A percentile compares a stretch with the other conserved stretches of the same genome.
These are phyloP conservation scores for Jamesozyma gamospora DNA, from an alignment of 805 yeast genomes.

Conservation along the genomic window DNA sequence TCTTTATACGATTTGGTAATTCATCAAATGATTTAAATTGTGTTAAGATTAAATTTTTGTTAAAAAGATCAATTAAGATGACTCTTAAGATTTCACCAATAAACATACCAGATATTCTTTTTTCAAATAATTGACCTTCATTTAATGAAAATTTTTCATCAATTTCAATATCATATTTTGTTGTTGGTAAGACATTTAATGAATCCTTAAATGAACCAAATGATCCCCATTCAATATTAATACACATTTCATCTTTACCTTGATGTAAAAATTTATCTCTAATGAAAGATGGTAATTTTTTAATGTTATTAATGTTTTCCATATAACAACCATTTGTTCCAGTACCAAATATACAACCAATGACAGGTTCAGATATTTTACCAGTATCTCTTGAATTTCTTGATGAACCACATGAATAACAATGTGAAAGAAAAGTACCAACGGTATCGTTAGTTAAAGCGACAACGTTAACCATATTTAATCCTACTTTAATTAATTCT, in stretches of 20 bases:
- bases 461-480: constrained; percentile 56
- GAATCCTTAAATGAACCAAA: constrained; percentile 93
- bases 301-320: constrained; percentile 65
- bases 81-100: constrained; percentile 82
- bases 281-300: constrained; percentile 51
- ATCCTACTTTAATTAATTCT: constrained; percentile 48
- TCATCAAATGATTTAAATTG: constrained; percentile 37
- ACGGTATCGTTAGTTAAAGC: constrained; percentile 95
- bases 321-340: constrained; percentile 96
- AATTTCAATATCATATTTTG: constrained; percentile 64
- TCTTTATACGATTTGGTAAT: constrained; percentile 50
- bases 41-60: constrained; percentile 46
- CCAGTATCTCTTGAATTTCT: constrained; percentile 38
- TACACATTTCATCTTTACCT: constrained; percentile 63
- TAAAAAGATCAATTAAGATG: constrained; percentile 57
- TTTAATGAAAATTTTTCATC: constrained; percentile 57
- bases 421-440: constrained; percentile 82
- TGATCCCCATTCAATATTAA: constrained; percentile 97
- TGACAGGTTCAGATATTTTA: constrained; percentile 61
- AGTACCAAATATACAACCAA: constrained; percentile 93
- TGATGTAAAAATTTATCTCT: constrained; percentile 30
- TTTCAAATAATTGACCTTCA: constrained; percentile 87
- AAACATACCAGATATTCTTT: constrained; percentile 86
- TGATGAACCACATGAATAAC: constrained; percentile 52
- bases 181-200: constrained; percentile 61